Evolutionary conservation across 106 monocot species (phyloP).

Genomic region (Cymbidium sinense): DNA sequence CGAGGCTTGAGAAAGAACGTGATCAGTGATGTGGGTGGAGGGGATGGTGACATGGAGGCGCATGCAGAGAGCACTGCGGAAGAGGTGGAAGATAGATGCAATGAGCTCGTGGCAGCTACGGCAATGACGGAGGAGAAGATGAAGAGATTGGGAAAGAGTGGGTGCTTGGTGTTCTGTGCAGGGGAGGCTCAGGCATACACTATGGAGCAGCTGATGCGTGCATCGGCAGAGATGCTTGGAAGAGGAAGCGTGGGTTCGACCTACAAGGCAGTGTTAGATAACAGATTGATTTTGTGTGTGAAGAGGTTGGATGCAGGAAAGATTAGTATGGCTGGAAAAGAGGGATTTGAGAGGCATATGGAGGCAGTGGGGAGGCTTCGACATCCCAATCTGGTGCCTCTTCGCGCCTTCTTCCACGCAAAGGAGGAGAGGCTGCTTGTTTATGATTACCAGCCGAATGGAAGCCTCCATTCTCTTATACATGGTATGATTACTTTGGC

Average conservation of each 20-base stretch:
- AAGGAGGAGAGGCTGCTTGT: constrained; percentile 89
- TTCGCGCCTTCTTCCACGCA: constrained; percentile 74
- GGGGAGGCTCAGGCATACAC: constrained; percentile 55
- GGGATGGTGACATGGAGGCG: not conserved
- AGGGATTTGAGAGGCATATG: constrained; percentile 77
- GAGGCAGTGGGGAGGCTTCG: constrained; percentile 69
- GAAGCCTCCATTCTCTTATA: constrained; percentile 77
- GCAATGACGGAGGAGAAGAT: constrained; percentile 47
- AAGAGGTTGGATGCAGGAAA: constrained; percentile 53
- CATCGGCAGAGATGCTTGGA: constrained; percentile 83
- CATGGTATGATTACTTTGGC: constrained; percentile 44
- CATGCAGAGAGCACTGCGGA: constrained; percentile 5
- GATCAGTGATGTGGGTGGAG: not conserved
- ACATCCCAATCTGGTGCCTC: constrained; percentile 73
- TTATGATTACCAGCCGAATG: constrained; percentile 83
- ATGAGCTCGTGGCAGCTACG: constrained; percentile 29
- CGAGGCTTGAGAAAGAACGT: constrained; percentile 12
- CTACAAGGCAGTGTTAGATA: constrained; percentile 65
- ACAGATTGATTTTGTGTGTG: constrained; percentile 39
- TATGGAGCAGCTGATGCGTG: constrained; percentile 72
- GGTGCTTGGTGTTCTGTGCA: constrained; percentile 70
- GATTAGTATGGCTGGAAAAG: constrained; percentile 36
- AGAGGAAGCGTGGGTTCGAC: constrained; percentile 64
- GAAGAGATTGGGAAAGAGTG: constrained; percentile 59
- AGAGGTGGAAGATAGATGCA: constrained; percentile 21